Base-by-base conservation (phyloP, 108 stramenopile species). In the Fistulifera pelliculosa region DNA sequence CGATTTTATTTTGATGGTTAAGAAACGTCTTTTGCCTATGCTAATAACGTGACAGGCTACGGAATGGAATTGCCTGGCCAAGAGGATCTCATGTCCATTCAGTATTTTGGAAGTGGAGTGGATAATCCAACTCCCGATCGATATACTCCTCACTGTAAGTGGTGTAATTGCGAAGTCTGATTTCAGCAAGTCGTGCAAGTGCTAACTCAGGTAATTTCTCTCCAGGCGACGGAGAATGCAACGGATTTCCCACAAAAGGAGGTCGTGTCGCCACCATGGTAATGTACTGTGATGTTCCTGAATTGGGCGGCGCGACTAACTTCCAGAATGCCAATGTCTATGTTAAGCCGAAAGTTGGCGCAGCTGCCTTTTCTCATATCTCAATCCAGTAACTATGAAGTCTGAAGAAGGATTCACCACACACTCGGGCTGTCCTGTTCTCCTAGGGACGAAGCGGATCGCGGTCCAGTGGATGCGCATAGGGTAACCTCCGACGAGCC, bases 191-290 rank as follows among this genome's bases (percentile, higher is more conserved):
- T n/a, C n/a, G n/a, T n/a, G n/a, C n/a, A n/a, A n/a, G n/a, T n/a
- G n/a, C n/a, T n/a, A n/a, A 35, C 31, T 35, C 31, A 35, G 3
- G 6, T 35, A 3, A 35, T 35, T 8, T n/a, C 6, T 35, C 31
- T 35, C 31, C 8, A 35, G 31, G 31, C 8, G 96, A 97, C 68
- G 96, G 94, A 16, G 76, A 54, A 0, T 86, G 84, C 63, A 69
- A 71, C 47, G 89, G 85, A 10, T 27, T n/a, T 66, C 38, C 58
- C 74, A n/a, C n/a, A n/a, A 27, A 56, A 8, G 90, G 90, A 4
- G 77, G 71, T 45, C 74, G 96, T 14, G 85, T 95, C 65, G 94
- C 96, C 15, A 95, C 96, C n/a, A 85, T 94, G 66, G 90, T 97
- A 2, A 78, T 94, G 56, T 96, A 96, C 66, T 96, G 95, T 84